Percentiles rank a stretch among this genome's conserved stretches.
phyloP scores from a whole-genome alignment of 371 early-diverging fungal genomes.

The Rhizopus sp. region DNA sequence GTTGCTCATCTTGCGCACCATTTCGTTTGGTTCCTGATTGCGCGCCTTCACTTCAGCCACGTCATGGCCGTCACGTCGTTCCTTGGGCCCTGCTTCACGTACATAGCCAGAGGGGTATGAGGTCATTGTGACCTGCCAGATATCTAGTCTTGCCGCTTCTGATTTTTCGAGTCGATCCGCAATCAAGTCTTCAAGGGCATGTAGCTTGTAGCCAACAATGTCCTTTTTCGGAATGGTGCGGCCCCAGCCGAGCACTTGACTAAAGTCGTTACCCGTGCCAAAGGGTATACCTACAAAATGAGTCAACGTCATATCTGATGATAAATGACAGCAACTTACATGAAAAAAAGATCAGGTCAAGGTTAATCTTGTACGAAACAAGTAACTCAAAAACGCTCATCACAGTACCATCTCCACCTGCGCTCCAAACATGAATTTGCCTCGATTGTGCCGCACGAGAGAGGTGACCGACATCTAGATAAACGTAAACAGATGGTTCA shows the following conservation, averaged over 20 bases:
- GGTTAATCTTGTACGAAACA: slow-evolving; percentile 49
- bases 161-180: slow-evolving; percentile 55
- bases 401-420: slow-evolving; percentile 70
- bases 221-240: slow-evolving; percentile 54
- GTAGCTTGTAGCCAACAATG: slow-evolving; percentile 47
- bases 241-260: slow-evolving; percentile 69
- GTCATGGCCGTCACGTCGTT: slow-evolving; percentile 33
- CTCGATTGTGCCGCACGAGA: slow-evolving; percentile 19
- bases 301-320: not conserved
- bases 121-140: slow-evolving; percentile 58
- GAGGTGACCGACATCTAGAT: slow-evolving; percentile 2
- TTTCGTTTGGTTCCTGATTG: slow-evolving; percentile 3
- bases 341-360: slow-evolving; percentile 59
- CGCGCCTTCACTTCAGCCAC: slow-evolving; percentile 17
- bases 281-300: slow-evolving; percentile 53
- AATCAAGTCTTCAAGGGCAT: slow-evolving; percentile 45
- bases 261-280: slow-evolving; percentile 70
- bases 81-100: slow-evolving; percentile 34
- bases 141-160: slow-evolving; percentile 59
- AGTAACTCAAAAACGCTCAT: slow-evolving; percentile 61
- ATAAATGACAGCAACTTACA: slow-evolving; percentile 27
- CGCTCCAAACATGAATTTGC: slow-evolving; percentile 70
- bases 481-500: not conserved
- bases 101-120: slow-evolving; percentile 54
- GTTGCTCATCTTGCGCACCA: slow-evolving; percentile 56